Evolutionary conservation across 805 yeast species (phyloP).

Genomic region (Kuraishia piskuri): DNA sequence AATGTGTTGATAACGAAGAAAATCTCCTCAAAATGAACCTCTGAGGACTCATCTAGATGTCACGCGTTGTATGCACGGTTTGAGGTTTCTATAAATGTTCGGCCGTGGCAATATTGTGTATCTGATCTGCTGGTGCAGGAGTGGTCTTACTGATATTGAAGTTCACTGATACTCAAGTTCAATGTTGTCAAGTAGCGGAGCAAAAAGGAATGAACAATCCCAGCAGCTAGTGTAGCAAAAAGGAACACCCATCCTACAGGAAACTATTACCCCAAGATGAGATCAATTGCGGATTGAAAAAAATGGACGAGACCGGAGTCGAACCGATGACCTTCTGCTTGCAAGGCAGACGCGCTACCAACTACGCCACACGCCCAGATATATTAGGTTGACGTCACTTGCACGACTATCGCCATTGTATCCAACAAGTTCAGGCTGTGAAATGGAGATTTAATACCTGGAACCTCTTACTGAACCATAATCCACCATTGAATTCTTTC

Average conservation of each 20-base stretch:
- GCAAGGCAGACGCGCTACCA: slow-evolving; percentile 78
- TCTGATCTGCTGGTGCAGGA: too few species aligned
- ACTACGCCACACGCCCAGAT: slow-evolving; percentile 69
- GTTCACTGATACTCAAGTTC: too few species aligned
- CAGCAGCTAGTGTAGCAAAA: too few species aligned
- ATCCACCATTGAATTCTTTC: too few species aligned
- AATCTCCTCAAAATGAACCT: not conserved
- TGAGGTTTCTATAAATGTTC: too few species aligned
- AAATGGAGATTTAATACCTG: too few species aligned
- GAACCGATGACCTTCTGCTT: slow-evolving; percentile 76
- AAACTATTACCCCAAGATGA: not conserved
- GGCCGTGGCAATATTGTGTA: too few species aligned
- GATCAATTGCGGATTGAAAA: slow-evolving; percentile 10
- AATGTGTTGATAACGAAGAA: not conserved
- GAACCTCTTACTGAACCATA: too few species aligned
- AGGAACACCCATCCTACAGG: not conserved
- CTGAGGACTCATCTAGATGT: not conserved
- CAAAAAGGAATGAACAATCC: too few species aligned
- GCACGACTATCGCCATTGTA: not conserved
- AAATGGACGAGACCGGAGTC: slow-evolving; percentile 67
- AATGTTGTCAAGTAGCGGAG: too few species aligned
- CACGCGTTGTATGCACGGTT: not conserved
- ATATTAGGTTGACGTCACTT: not conserved
- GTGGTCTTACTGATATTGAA: too few species aligned
- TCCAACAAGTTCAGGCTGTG: not conserved